Conservation (phyloP, 257 asterid species). For the Capsicum rhomboideum region DNA sequence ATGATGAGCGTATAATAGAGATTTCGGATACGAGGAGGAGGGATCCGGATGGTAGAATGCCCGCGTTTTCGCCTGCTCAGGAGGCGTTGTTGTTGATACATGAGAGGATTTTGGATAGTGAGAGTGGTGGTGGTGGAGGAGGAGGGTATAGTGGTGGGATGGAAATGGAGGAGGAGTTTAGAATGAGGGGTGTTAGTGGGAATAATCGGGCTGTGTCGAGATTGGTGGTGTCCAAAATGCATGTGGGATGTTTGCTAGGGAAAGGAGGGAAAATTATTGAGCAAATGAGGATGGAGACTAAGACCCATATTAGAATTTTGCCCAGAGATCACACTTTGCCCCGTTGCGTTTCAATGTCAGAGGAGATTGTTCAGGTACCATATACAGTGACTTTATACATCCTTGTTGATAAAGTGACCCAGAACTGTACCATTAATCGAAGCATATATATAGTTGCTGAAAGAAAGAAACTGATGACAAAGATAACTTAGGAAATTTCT, state of each 20-base stretch:
- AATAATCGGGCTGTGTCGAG: conserved; percentile 58
- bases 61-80: conserved; percentile 76
- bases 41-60: conserved; percentile 72
- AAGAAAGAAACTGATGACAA: not conserved
- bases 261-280: conserved; percentile 96
- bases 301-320: conserved; percentile 83
- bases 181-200: conserved; percentile 19
- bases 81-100: conserved; percentile 84
- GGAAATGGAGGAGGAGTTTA: conserved; percentile 32
- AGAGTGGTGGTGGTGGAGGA: conserved; percentile 40
- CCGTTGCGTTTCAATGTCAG: conserved; percentile 77
- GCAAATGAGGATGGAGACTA: conserved; percentile 89
- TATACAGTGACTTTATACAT: not conserved
- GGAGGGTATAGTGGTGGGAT: conserved; percentile 42
- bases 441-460: not conserved
- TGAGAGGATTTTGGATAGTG: conserved; percentile 79
- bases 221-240: conserved; percentile 80
- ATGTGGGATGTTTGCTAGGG: conserved; percentile 87
- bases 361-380: conserved; percentile 96
- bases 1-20: conserved; percentile 93
- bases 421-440: not conserved
- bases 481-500: not conserved
- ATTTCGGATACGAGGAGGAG: conserved; percentile 64
- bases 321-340: conserved; percentile 79
- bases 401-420: not conserved